Evolutionary conservation across 345 rosid species (phyloP), one percentile per base, ranked within the genome.

Genomic region (Gossypium raimondii): DNA sequence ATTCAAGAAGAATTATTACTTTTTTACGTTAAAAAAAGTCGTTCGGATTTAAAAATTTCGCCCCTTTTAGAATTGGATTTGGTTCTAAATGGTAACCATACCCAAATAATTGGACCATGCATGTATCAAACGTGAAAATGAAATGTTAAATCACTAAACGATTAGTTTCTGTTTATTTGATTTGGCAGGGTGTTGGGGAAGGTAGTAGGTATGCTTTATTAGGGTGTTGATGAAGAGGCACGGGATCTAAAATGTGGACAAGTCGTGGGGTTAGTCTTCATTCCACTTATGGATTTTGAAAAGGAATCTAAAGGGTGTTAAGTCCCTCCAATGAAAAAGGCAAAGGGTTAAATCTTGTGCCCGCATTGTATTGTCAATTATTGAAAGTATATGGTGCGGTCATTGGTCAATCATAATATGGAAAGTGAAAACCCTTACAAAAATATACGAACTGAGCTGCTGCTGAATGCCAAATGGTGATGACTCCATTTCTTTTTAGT

Each of bases 361-460:
- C 41, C 12, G 72, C 43, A 17, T 67, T 48, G 58, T 24, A 3
- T 68, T 25, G 72, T 50, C 72, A 48, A 68, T 68, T 67, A 8
- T 16, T 9, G 58, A 67, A 34, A 48, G 52, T 7, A 25, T 67
- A 9, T 55, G 2, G 59, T 55, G 57, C 27, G 58, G 57, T 25
- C 22, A 14, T 50, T 68, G 72, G 16, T 48, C 20, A 68, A 14
- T 50, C 72, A 47, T 12, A 45, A 11, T 53, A 48, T 53, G 9
- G 7, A 53, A 4, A 53, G 25, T 53, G 18, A 6, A 53, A 4
- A 53, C 9, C 57, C 20, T 52, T 53, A 16, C 7, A 4, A 6
- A 53, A 17, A 17, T 34, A 53, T 8, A 53, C 57, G 20, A 53
- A 4, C 57, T 5, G 56, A 51, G n/a, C 18, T 51, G 56, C 7